Percentiles rank a stretch among this genome's conserved stretches.
These are phyloP conservation scores for Plasmodium gaboni DNA, from an alignment of 169 alveolate species.

Conservation along the genomic window DNA sequence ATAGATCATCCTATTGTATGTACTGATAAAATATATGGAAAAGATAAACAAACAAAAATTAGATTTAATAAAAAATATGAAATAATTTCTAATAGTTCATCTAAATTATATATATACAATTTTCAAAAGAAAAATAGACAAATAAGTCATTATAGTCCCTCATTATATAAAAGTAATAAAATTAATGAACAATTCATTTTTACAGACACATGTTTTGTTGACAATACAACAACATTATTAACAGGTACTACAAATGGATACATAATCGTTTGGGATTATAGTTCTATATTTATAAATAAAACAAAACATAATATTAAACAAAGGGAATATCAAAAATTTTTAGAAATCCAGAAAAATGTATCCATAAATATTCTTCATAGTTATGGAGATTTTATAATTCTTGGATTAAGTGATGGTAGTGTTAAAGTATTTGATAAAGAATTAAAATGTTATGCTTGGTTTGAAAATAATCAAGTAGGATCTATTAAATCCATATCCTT, in stretches of 20 bases:
- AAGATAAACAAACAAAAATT: conserved; percentile 51
- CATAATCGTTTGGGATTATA: conserved; percentile 68
- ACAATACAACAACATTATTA: conserved; percentile 51
- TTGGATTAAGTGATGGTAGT: conserved; percentile 68
- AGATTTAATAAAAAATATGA: conserved; percentile 69
- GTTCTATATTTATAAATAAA: conserved; percentile 70
- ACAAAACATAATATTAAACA: conserved; percentile 64
- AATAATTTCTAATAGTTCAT: conserved; percentile 49
- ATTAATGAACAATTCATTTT: conserved; percentile 60
- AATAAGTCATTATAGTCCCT: conserved; percentile 74
- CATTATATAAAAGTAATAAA: conserved; percentile 73
- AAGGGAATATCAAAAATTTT: conserved; percentile 74
- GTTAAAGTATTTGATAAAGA: conserved; percentile 66
- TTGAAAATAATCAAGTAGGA: conserved; percentile 59
- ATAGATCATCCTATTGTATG: conserved; percentile 51
- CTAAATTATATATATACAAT: conserved; percentile 69
- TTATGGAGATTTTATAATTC: conserved; percentile 60
- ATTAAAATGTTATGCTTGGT: conserved; percentile 77
- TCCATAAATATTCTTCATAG: conserved; percentile 56
- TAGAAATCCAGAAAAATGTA: conserved; percentile 60
- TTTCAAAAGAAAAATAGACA: conserved; percentile 56
- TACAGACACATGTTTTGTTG: conserved; percentile 70
- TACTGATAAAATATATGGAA: conserved; percentile 63
- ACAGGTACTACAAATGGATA: conserved; percentile 74
- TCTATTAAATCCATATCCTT: conserved; percentile 61